Base-by-base conservation (phyloP, 2,329 filamentous ascomycete species). In the Xylariales sp. region DNA sequence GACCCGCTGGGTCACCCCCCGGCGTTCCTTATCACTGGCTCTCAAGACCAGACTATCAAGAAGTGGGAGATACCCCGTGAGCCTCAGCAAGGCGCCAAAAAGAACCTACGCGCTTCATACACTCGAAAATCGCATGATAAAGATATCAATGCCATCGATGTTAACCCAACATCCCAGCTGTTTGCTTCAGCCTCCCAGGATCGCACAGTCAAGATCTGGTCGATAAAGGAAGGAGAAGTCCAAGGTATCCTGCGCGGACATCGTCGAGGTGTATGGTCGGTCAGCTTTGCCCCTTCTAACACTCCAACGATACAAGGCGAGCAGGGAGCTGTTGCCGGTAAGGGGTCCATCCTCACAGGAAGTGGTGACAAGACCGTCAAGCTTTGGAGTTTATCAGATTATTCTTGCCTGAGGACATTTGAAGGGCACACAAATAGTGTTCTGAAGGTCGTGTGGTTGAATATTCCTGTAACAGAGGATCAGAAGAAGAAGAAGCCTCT, bases 121-220 rank as follows among this genome's bases (percentile, higher is more conserved):
- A 97, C 93, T 1, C 79, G 93, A 40, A 95, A 96, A 62, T 93
- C 93, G 1, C 93, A 98, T 62, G 93, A 98, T 56, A 98, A 98
- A 59, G 93, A 98, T 50, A 98, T 98, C 63, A 98, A 98, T 53
- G 89, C 93, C 3, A 77, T 98, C 35, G 88, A 94, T 47, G 74
- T 93, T 10, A 87, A 89, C 46, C 75, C 81, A 16, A 72, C 76
- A 2, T 79, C 78, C 5, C 78, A 81, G n/a, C 65, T 96, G 1
- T 97, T 98, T 55, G 94, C 91, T 4, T 96, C 93, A 1, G 91
- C 93, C 20, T 97, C 91, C 5, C 93, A 98, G 63, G 93, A 98
- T 60, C 87, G 89, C 49, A 94, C 88, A 0, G 89, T 97, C 49
- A 98, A 97, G 66, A 93, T 98, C 42, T 98, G 91, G 85, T 93